Evolutionary conservation across 176 grass and related monocot species (phyloP).

Genomic region (Zoysia japonica): DNA sequence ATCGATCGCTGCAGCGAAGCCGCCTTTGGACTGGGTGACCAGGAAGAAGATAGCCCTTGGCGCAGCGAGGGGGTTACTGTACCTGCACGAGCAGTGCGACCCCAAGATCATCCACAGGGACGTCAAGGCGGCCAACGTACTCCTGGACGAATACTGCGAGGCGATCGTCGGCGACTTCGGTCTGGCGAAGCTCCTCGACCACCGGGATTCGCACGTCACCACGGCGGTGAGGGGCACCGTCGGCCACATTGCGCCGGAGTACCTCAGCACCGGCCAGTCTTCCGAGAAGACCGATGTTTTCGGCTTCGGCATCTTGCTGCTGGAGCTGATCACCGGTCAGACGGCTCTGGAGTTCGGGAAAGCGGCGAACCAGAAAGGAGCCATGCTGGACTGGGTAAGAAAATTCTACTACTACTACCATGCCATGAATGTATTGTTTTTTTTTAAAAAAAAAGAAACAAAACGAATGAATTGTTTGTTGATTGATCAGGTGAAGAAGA

Average conservation of each 20-base stretch:
- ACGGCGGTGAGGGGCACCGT: conserved; percentile 90
- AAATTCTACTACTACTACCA: background rate
- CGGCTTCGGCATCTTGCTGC: conserved; percentile 89
- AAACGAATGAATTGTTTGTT: background rate
- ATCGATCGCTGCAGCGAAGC: conserved; percentile 60
- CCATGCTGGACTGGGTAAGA: conserved; percentile 97
- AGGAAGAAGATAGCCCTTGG: conserved; percentile 87
- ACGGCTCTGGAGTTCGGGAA: conserved; percentile 92
- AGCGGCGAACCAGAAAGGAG: conserved; percentile 83
- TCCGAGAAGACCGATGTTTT: conserved; percentile 96
- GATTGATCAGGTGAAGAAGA: conserved; percentile 89
- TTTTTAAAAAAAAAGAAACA: no score
- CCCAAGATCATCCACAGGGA: conserved; percentile 99
- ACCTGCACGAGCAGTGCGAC: conserved; percentile 97
- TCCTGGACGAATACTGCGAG: conserved; percentile 86
- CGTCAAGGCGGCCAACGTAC: conserved; percentile 86
- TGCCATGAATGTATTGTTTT: no score
- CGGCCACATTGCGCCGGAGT: conserved; percentile 93
- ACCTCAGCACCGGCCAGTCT: conserved; percentile 92
- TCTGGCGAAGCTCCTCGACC: conserved; percentile 89
- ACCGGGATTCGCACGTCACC: conserved; percentile 85
- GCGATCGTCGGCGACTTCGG: conserved; percentile 93
- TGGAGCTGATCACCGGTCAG: conserved; percentile 85
- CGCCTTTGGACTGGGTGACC: conserved; percentile 84
- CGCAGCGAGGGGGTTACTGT: conserved; percentile 80